phyloP scores from a whole-genome alignment of 2,329 filamentous ascomycete species.

The Clathrospora elynae region DNA sequence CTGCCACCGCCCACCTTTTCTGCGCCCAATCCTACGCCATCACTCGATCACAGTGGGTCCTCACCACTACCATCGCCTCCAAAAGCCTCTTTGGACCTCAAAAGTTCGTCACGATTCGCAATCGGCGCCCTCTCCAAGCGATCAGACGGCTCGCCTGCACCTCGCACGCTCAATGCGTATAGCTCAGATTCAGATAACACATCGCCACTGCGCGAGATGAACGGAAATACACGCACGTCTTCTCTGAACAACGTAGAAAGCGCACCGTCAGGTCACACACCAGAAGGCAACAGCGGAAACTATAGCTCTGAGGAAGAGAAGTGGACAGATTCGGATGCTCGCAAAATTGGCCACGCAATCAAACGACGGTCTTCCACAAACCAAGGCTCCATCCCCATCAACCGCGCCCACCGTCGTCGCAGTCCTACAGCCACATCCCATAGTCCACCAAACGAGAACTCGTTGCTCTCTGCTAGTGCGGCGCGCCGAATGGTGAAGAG shows the following conservation, averaged over 20 bases:
- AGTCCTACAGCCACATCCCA: constrained; percentile 58
- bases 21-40: constrained; percentile 37
- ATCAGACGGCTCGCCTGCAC: constrained; percentile 65
- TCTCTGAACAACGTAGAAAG: constrained; percentile 60
- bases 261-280: constrained; percentile 29
- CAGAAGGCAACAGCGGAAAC: constrained; percentile 40
- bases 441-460: constrained; percentile 62
- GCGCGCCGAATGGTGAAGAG: constrained; percentile 69
- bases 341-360: constrained; percentile 62
- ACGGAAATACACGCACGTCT: constrained; percentile 54
- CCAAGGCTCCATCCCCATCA: constrained; percentile 49
- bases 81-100: constrained; percentile 64
- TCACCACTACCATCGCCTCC: constrained; percentile 64
- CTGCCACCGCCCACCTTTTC: constrained; percentile 59
- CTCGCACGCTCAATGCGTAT: constrained; percentile 61
- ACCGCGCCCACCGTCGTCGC: constrained; percentile 57
- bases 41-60: constrained; percentile 49
- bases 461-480: constrained; percentile 68
- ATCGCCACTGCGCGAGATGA: constrained; percentile 54
- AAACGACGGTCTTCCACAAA: constrained; percentile 57
- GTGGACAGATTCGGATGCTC: constrained; percentile 58
- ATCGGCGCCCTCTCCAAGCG: constrained; percentile 81
- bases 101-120: constrained; percentile 76
- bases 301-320: constrained; percentile 57
- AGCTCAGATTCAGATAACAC: constrained; percentile 62